Percentiles rank a stretch among this genome's conserved stretches.
phyloP scores from a whole-genome alignment of 192 early-diverging fungal genomes.

The Neocallimastix lanati region DNA sequence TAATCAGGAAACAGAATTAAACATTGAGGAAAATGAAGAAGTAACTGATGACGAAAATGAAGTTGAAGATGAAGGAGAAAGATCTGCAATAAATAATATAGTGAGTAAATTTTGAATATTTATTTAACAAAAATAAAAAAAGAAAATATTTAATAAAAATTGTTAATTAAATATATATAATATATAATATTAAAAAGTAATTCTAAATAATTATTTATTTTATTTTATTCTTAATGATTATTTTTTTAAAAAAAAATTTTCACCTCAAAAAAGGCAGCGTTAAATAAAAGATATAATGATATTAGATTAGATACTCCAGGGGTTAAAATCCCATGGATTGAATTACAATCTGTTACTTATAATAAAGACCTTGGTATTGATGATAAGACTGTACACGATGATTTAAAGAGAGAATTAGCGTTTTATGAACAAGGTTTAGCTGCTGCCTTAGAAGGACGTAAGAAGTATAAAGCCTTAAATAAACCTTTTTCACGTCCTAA shows the following conservation, averaged over 20 bases:
- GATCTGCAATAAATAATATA: not conserved
- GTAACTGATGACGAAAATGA: not conserved
- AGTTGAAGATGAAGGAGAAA: not conserved
- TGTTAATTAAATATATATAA: too few relatives aligned
- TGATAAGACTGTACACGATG: conserved; percentile 51
- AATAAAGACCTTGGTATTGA: conserved; percentile 5
- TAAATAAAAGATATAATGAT: not conserved
- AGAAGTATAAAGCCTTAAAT: conserved; percentile 34
- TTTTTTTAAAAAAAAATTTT: not conserved
- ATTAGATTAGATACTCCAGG: not conserved
- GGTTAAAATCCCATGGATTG: not conserved
- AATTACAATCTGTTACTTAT: not conserved
- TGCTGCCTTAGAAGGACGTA: conserved; percentile 47
- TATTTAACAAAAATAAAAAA: too few relatives aligned
- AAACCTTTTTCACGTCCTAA: conserved; percentile 70
- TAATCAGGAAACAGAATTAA: not conserved
- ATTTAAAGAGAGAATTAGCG: conserved; percentile 79
- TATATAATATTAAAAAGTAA: not conserved
- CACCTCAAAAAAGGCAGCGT: not conserved
- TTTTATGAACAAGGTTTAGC: conserved; percentile 85
- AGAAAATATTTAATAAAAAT: too few relatives aligned
- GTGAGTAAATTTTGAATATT: not conserved
- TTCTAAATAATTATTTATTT: not conserved
- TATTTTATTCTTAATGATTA: not conserved
- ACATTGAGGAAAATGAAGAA: not conserved